These are phyloP conservation scores for Lyophyllum decastes DNA, from an alignment of 768 basidiomycete species.

Conservation along the genomic window DNA sequence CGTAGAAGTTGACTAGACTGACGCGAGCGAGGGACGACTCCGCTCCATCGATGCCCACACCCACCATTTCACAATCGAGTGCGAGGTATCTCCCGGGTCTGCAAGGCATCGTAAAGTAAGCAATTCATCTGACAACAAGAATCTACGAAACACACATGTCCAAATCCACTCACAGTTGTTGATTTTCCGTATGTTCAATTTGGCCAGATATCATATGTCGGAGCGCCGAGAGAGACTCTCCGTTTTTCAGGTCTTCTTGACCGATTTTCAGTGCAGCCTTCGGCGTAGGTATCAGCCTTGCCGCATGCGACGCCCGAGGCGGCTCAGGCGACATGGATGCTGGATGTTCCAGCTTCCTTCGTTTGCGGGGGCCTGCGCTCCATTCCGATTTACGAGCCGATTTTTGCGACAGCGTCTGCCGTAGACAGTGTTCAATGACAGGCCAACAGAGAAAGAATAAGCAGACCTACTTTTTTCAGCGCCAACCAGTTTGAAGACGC, in stretches of 20 bases:
- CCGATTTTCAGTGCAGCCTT: background rate
- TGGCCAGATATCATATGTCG: slow-evolving; percentile 57
- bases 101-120: slow-evolving; percentile 9
- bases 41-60: slow-evolving; percentile 78
- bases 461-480: slow-evolving; percentile 47
- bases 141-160: slow-evolving; percentile 7
- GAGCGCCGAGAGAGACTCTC: slow-evolving; percentile 47
- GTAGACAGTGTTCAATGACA: background rate
- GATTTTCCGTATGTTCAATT: slow-evolving; percentile 37
- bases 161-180: slow-evolving; percentile 43
- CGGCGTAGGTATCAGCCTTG: background rate
- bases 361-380: slow-evolving; percentile 20
- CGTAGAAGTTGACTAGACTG: slow-evolving; percentile 87
- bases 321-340: slow-evolving; percentile 11
- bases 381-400: background rate
- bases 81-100: slow-evolving; percentile 78
- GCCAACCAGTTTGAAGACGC: slow-evolving; percentile 65
- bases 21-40: slow-evolving; percentile 90
- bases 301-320: background rate
- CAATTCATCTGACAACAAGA: background rate
- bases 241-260: slow-evolving; percentile 37
- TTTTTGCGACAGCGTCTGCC: slow-evolving; percentile 19
- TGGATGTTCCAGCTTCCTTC: slow-evolving; percentile 27
- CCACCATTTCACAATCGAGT: slow-evolving; percentile 98
- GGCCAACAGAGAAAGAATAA: background rate